phyloP scores from a whole-genome alignment of 2,329 filamentous ascomycete species.

The Pestalotiopsis sp. region DNA sequence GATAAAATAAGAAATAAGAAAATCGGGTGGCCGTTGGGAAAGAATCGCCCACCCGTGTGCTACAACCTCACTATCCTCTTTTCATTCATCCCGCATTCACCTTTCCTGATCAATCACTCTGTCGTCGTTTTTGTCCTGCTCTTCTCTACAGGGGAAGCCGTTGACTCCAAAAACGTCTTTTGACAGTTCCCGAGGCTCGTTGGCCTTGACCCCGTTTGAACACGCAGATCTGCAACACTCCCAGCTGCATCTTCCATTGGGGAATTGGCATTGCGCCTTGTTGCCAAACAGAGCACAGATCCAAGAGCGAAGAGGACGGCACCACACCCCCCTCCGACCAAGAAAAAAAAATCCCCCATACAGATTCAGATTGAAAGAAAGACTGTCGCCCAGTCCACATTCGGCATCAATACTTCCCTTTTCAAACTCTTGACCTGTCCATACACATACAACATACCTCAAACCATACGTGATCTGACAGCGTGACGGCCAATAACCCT shows the following conservation, averaged over 20 bases:
- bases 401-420: conserved; percentile 8
- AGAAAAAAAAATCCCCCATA: not conserved
- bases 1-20: no score
- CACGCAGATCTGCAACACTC: conserved; percentile 7
- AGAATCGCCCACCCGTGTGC: conserved; percentile 44
- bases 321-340: not conserved
- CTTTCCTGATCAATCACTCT: conserved; percentile 49
- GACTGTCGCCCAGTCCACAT: not conserved
- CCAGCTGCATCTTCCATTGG: not conserved
- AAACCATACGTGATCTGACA: not conserved
- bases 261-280: not conserved
- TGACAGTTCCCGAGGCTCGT: conserved; percentile 12
- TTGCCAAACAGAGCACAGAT: conserved; percentile 2
- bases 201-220: conserved; percentile 22
- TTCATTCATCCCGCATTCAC: conserved; percentile 51
- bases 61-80: conserved; percentile 54
- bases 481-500: not conserved
- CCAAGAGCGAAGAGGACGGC: not conserved
- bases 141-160: conserved; percentile 40
- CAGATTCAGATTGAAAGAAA: not conserved
- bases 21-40: conserved; percentile 35
- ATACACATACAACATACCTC: not conserved
- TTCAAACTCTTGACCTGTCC: not conserved
- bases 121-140: conserved; percentile 35
- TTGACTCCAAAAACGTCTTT: conserved; percentile 33